phyloP scores from a whole-genome alignment of 192 early-diverging fungal genomes.

The Geranomyces michiganensis region DNA sequence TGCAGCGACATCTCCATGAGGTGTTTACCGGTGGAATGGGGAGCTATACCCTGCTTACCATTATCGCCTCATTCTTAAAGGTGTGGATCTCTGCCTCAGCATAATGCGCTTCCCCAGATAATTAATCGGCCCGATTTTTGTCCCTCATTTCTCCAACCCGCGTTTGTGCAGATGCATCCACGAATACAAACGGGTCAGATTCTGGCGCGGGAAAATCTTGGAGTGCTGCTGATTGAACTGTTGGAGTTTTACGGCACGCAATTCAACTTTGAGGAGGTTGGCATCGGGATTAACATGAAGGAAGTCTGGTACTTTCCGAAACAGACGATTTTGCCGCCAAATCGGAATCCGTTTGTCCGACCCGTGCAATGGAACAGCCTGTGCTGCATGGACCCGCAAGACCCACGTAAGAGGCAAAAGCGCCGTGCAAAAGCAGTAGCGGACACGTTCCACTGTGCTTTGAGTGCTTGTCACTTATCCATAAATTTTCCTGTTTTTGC shows the following conservation, averaged over 20 bases:
- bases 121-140: constrained; percentile 10
- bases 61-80: constrained; percentile 82
- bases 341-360: neutral
- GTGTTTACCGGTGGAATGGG: constrained; percentile 88
- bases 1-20: constrained; percentile 76
- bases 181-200: constrained; percentile 66
- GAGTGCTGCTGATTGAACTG: constrained; percentile 87
- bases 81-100: constrained; percentile 34
- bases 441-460: too few relatives aligned
- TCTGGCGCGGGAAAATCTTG: constrained; percentile 72
- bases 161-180: constrained; percentile 72
- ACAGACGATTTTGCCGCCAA: constrained; percentile 11
- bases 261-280: constrained; percentile 72
- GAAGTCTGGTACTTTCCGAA: constrained; percentile 60
- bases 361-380: constrained; percentile 15
- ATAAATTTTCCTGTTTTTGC: neutral
- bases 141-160: constrained; percentile 27
- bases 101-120: neutral
- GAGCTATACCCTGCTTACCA: constrained; percentile 75
- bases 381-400: constrained; percentile 47
- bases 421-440: neutral
- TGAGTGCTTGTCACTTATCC: neutral
- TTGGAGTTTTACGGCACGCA: constrained; percentile 87
- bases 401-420: constrained; percentile 31
- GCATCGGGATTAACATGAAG: constrained; percentile 58